Percentiles rank a stretch among this genome's conserved stretches.
phyloP scores from a whole-genome alignment of 2,329 filamentous ascomycete species.

The Xylaria multiplex region DNA sequence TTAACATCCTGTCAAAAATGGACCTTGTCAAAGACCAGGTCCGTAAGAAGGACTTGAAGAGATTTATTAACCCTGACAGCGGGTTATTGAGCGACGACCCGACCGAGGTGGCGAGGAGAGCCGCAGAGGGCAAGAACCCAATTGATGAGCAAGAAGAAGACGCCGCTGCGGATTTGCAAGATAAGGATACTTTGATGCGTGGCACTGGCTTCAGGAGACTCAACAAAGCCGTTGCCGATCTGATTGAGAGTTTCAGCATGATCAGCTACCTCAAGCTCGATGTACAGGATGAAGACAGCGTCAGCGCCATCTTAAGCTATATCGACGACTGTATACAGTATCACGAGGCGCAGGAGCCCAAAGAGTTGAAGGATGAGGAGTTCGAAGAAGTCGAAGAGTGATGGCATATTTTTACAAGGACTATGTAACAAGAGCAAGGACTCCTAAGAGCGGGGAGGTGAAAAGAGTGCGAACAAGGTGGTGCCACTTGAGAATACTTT shows the following conservation, averaged over 20 bases:
- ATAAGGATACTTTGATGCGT: conserved; percentile 77
- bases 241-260: conserved; percentile 99
- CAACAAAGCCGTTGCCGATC: conserved; percentile 85
- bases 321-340: conserved; percentile 61
- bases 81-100: conserved; percentile 84
- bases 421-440: neutral
- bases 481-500: neutral
- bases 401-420: neutral
- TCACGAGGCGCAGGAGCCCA: conserved; percentile 51
- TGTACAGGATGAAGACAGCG: conserved; percentile 90
- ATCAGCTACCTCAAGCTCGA: conserved; percentile 93
- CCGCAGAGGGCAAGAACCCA: conserved; percentile 44
- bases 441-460: neutral
- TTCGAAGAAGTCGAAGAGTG: conserved; percentile 42
- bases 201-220: conserved; percentile 83
- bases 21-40: conserved; percentile 93
- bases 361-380: conserved; percentile 49
- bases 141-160: conserved; percentile 54
- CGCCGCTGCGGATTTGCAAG: conserved; percentile 68
- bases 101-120: conserved; percentile 58
- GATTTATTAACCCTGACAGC: conserved; percentile 88
- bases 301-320: conserved; percentile 71
- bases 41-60: conserved; percentile 85
- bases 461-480: neutral
- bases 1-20: conserved; percentile 98